Evolutionary conservation across 2,329 filamentous ascomycete genomes (phyloP), one percentile per base, ranked within the genome.

Genomic region (Fonsecaea monophora): DNA sequence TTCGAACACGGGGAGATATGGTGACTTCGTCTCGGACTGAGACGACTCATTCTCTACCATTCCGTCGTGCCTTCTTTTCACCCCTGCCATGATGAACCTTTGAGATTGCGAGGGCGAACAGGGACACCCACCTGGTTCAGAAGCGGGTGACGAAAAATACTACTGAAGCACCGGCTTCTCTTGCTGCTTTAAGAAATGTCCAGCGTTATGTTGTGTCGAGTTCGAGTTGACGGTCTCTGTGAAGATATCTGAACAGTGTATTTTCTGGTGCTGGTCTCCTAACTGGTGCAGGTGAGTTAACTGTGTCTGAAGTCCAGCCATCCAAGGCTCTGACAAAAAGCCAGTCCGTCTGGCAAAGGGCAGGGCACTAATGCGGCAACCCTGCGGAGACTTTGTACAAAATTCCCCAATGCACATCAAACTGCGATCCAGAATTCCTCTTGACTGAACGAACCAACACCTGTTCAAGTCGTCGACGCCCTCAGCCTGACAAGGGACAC

Each of bases 1-100:
- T 78, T 92, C 90, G 77, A 99, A 99, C 85, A 98, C 93, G 71
- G 89, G 77, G 68, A 85, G 77, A 68, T 84, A 83, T 1, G 82
- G 80, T 64, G 82, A 83, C 3, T 69, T 60, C 4, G 73, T 53
- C 12, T 77, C n/a, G 15, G 60, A 54, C n/a, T 60, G 32, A 12
- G 64, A 42, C 18, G 57, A 34, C 18, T 56, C 15, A 34, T 61
- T 40, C 12, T 48, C 32, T 21, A 67, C 68, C 71, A 72, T 73
- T 32, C 66, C 67, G 56, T 64, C 58, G 38, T 65, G 65, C 35
- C 58, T 59, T 53, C 72, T 64, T 55, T 74, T 74, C 7, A 64
- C 55, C 12, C 72, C 72, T 53, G 71, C 70, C 72, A 74, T 74
- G 48, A 57, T 35, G 40, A 61, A 61, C 35, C 34, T 50, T 55